A percentile compares a stretch with the other conserved stretches of the same genome.
phyloP scores from a whole-genome alignment of 257 asterid genomes.

The Ilex aquifolium region DNA sequence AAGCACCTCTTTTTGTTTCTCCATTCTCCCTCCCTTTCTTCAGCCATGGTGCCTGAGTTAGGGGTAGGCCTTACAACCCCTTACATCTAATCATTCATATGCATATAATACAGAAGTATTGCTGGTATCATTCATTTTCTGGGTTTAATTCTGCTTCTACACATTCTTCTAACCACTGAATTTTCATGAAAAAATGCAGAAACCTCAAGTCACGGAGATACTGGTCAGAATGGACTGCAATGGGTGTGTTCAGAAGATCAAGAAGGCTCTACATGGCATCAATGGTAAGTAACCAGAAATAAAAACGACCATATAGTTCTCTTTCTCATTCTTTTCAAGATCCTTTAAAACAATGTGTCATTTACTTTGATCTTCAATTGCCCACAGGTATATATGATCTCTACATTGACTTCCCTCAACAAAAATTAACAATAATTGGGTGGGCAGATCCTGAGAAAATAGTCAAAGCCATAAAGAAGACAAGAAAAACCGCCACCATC shows the following conservation, averaged over 20 bases:
- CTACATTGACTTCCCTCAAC: slow-evolving; percentile 67
- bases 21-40: slow-evolving; percentile 13
- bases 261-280: slow-evolving; percentile 67
- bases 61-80: slow-evolving; percentile 32
- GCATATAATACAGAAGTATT: neutral
- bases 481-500: slow-evolving; percentile 64
- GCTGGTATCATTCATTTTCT: too few species aligned
- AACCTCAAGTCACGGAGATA: slow-evolving; percentile 58
- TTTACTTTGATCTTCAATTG: neutral
- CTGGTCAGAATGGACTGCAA: slow-evolving; percentile 80
- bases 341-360: neutral
- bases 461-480: slow-evolving; percentile 69
- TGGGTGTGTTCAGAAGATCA: slow-evolving; percentile 82
- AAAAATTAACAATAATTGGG: slow-evolving; percentile 67
- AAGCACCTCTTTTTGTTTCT: slow-evolving; percentile 17
- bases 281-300: slow-evolving; percentile 36
- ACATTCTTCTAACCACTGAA: neutral
- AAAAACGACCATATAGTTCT: neutral
- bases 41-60: slow-evolving; percentile 38
- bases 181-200: slow-evolving; percentile 35
- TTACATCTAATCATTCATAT: neutral
- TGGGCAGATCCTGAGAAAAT: slow-evolving; percentile 74
- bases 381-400: slow-evolving; percentile 59
- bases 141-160: neutral
- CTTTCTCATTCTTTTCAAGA: neutral